A percentile compares a stretch with the other conserved stretches of the same genome.
Evolutionary conservation across 805 yeast genomes (phyloP).

Genomic region (Kodamaea kaohsiungensis): DNA sequence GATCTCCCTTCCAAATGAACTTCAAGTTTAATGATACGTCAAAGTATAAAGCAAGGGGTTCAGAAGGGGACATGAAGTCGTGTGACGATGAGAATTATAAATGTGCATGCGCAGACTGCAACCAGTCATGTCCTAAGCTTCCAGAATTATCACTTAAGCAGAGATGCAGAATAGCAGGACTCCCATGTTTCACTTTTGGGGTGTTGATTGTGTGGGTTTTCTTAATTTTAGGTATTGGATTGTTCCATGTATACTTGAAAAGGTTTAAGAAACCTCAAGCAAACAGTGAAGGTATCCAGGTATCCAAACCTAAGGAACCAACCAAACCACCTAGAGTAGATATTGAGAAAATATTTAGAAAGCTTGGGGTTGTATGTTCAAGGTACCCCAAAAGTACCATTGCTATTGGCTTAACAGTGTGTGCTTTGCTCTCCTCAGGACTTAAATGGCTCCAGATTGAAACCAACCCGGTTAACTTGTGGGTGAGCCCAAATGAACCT

Average conservation of each 20-base stretch:
- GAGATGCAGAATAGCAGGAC: conserved; percentile 54
- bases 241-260: conserved; percentile 33
- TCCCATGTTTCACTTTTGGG: conserved; percentile 61
- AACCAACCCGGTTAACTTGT: conserved; percentile 75
- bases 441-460: conserved; percentile 44
- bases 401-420: conserved; percentile 25
- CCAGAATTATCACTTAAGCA: conserved; percentile 36
- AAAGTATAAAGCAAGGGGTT: conserved; percentile 11
- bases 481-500: conserved; percentile 83
- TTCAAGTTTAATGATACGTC: conserved; percentile 45
- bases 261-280: not conserved
- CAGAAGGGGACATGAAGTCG: conserved; percentile 33
- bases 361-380: conserved; percentile 61
- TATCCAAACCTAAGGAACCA: not conserved
- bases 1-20: conserved; percentile 93
- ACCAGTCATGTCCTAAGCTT: conserved; percentile 71
- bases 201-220: conserved; percentile 52
- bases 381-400: conserved; percentile 48
- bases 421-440: conserved; percentile 35
- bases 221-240: conserved; percentile 43
- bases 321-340: conserved; percentile 3
- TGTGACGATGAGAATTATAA: conserved; percentile 69
- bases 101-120: conserved; percentile 93
- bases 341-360: conserved; percentile 41
- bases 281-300: not conserved